Conservation (phyloP, 352 stramenopile genomes). For the Phytopythium chamaehyphon region DNA sequence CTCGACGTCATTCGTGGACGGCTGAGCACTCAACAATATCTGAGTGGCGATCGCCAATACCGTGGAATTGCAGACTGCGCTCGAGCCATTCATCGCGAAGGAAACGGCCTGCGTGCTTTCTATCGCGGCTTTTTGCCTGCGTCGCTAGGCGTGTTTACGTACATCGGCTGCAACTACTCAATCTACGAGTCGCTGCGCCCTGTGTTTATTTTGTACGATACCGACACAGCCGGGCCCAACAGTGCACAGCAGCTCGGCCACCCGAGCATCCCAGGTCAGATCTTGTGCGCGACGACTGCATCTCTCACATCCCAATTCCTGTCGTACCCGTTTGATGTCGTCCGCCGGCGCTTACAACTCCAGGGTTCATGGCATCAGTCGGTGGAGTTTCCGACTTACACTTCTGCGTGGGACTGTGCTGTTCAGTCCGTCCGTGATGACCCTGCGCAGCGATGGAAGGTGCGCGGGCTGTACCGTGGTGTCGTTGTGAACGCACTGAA, state of each 20-base stretch:
- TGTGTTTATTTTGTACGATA: slow-evolving; percentile 77
- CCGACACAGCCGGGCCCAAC: slow-evolving; percentile 33
- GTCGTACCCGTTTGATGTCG: slow-evolving; percentile 79
- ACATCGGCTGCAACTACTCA: slow-evolving; percentile 82
- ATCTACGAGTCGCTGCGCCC: slow-evolving; percentile 83
- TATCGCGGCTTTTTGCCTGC: slow-evolving; percentile 71
- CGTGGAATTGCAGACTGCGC: slow-evolving; percentile 52
- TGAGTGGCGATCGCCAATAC: slow-evolving; percentile 33
- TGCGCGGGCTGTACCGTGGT: slow-evolving; percentile 54
- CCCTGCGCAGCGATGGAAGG: slow-evolving; percentile 9
- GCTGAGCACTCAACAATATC: slow-evolving; percentile 70
- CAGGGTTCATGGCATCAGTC: slow-evolving; percentile 60
- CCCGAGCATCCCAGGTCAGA: slow-evolving; percentile 70
- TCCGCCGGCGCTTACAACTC: slow-evolving; percentile 75
- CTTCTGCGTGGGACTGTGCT: slow-evolving; percentile 71
- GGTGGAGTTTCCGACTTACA: slow-evolving; percentile 63
- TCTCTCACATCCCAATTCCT: slow-evolving; percentile 69
- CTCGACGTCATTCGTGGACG: slow-evolving; percentile 75
- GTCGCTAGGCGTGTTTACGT: slow-evolving; percentile 72
- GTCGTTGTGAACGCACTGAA: slow-evolving; percentile 74
- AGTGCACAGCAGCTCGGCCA: slow-evolving; percentile 45
- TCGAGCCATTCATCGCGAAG: slow-evolving; percentile 34
- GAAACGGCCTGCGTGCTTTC: slow-evolving; percentile 53
- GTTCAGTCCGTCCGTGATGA: slow-evolving; percentile 39
- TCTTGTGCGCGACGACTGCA: slow-evolving; percentile 65